Conservation (phyloP, 495 filamentous ascomycete species). For the Neurospora sublineolata region DNA sequence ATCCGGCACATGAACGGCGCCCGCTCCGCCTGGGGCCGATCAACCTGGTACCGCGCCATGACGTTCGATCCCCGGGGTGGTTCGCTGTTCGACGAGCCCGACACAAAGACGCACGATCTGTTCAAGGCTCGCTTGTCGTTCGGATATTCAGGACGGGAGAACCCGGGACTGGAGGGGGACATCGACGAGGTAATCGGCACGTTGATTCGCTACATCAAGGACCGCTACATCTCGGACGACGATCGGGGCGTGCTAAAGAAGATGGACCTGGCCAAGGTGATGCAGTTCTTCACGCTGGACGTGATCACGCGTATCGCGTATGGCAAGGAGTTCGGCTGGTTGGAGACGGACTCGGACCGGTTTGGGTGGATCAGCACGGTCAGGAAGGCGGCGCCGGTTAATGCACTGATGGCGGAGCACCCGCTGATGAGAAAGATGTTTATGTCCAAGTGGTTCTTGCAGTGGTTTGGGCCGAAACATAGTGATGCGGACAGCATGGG, state of each 20-base stretch:
- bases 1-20: slow-evolving; percentile 27
- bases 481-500: slow-evolving; percentile 35
- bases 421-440: slow-evolving; percentile 18
- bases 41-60: slow-evolving; percentile 22
- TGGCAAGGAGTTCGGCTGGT: slow-evolving; percentile 39
- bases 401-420: slow-evolving; percentile 16
- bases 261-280: slow-evolving; percentile 31
- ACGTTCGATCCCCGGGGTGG: slow-evolving; percentile 36
- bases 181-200: slow-evolving; percentile 28
- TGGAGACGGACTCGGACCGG: slow-evolving; percentile 35
- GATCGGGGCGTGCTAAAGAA: slow-evolving; percentile 12
- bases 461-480: slow-evolving; percentile 43
- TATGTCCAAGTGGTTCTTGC: slow-evolving; percentile 32
- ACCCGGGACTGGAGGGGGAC: slow-evolving; percentile 24
- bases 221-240: slow-evolving; percentile 20
- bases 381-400: slow-evolving; percentile 20
- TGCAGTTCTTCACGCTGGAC: slow-evolving; percentile 41
- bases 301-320: slow-evolving; percentile 37
- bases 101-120: slow-evolving; percentile 23
- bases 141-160: slow-evolving; percentile 36
- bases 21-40: slow-evolving; percentile 22
- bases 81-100: slow-evolving; percentile 30
- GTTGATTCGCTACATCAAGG: slow-evolving; percentile 28
- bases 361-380: slow-evolving; percentile 32
- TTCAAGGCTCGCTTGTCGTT: slow-evolving; percentile 17